Evolutionary conservation across 140 eudicot genomes (phyloP).

Genomic region (Senecio squalidus): DNA sequence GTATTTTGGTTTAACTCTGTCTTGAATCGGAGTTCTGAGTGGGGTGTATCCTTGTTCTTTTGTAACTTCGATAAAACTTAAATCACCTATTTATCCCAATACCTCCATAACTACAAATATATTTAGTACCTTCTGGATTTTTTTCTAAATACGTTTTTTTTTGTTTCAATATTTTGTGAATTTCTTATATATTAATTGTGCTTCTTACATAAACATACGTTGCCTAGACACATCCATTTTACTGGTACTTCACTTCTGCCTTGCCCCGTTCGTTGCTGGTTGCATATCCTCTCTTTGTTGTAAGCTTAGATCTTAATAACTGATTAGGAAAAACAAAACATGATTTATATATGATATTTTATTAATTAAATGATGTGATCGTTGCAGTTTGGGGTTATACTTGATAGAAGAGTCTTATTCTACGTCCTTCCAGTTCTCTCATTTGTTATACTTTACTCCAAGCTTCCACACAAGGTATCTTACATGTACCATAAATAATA

Average conservation of each 20-base stretch:
- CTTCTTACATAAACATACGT: conserved; percentile 33
- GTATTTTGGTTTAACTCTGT: conserved; percentile 99
- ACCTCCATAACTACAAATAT: conserved; percentile 6
- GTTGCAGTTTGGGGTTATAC: conserved; percentile 70
- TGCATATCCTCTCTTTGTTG: conserved; percentile 92
- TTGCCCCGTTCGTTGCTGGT: conserved; percentile 89
- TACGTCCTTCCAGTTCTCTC: conserved; percentile 71
- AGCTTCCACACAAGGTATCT: conserved; percentile 97
- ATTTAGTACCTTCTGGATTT: neutral
- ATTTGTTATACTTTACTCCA: conserved; percentile 81
- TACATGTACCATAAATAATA: conserved; percentile 3
- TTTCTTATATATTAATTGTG: neutral
- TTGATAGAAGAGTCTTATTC: conserved; percentile 71
- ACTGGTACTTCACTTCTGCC: conserved; percentile 99
- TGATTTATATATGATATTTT: neutral
- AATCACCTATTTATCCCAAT: neutral
- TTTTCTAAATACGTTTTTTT: neutral
- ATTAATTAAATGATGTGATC: conserved; percentile 8
- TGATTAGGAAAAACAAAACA: neutral
- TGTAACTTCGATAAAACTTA: neutral
- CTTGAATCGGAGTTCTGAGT: conserved; percentile 90
- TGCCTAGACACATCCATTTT: conserved; percentile 76
- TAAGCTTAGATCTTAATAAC: conserved; percentile 30
- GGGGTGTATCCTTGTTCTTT: conserved; percentile 92
- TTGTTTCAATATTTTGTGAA: neutral